Percentiles rank a stretch among this genome's conserved stretches.
These are phyloP conservation scores for Wickerhamomyces canadensis DNA, from an alignment of 805 yeast species.

Conservation along the genomic window DNA sequence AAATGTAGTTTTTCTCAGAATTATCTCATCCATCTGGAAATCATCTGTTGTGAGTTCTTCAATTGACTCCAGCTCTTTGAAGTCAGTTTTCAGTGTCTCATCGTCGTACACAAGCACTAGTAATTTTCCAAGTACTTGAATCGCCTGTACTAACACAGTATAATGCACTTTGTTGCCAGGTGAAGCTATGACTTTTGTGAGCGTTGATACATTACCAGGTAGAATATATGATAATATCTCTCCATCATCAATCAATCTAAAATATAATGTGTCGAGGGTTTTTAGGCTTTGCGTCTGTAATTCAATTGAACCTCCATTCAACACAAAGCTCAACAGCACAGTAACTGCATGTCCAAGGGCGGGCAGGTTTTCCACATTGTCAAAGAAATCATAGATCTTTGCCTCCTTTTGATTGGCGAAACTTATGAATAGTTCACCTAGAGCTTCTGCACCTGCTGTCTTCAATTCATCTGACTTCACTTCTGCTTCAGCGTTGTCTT, in stretches of 20 bases:
- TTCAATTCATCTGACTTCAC: slow-evolving; percentile 32
- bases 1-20: slow-evolving; percentile 14
- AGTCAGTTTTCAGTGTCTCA: slow-evolving; percentile 26
- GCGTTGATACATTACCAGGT: slow-evolving; percentile 45
- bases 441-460: slow-evolving; percentile 29
- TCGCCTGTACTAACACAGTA: slow-evolving; percentile 26
- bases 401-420: slow-evolving; percentile 18
- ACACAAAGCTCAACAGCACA: slow-evolving; percentile 33
- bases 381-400: slow-evolving; percentile 22
- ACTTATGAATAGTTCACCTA: slow-evolving; percentile 28
- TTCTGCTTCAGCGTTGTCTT: slow-evolving; percentile 17
- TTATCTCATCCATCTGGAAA: slow-evolving; percentile 13
- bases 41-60: slow-evolving; percentile 11
- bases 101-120: slow-evolving; percentile 38
- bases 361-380: slow-evolving; percentile 32
- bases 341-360: slow-evolving; percentile 43
- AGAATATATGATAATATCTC: slow-evolving; percentile 42
- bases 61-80: slow-evolving; percentile 17
- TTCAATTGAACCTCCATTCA: slow-evolving; percentile 22
- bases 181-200: slow-evolving; percentile 32
- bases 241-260: slow-evolving; percentile 35
- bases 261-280: slow-evolving; percentile 30
- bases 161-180: slow-evolving; percentile 32
- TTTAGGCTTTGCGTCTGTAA: slow-evolving; percentile 30
- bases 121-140: slow-evolving; percentile 28